A percentile compares a stretch with the other conserved stretches of the same genome.
Conservation (phyloP, 2,329 filamentous ascomycete species). For the Daldinia sp. region DNA sequence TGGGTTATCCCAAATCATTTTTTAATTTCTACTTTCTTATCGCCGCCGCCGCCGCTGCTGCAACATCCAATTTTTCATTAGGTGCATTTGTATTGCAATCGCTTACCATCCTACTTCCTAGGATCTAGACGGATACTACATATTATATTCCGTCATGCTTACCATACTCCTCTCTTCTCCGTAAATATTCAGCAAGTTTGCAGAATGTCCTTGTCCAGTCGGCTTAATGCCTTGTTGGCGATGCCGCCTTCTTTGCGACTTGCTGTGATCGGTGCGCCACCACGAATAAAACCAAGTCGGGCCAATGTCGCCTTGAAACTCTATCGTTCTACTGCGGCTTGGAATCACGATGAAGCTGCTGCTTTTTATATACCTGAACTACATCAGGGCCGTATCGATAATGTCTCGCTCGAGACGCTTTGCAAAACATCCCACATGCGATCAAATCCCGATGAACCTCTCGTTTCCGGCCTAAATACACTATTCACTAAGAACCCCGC, state of each 20-base stretch:
- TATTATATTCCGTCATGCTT: not conserved
- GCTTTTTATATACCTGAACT: slow-evolving; percentile 44
- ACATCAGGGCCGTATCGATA: slow-evolving; percentile 32
- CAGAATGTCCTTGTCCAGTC: slow-evolving; percentile 32
- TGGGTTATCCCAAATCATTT: not conserved
- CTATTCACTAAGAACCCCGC: slow-evolving; percentile 43
- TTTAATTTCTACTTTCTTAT: not conserved
- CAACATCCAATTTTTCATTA: not conserved
- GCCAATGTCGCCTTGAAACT: slow-evolving; percentile 1
- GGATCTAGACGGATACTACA: not conserved
- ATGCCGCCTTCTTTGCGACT: slow-evolving; percentile 43
- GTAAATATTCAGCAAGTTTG: not conserved
- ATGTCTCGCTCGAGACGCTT: slow-evolving; percentile 46
- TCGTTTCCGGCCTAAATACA: slow-evolving; percentile 38
- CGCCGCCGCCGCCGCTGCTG: not conserved
- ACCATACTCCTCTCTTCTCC: not conserved
- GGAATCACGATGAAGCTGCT: slow-evolving; percentile 39
- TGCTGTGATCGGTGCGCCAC: slow-evolving; percentile 31
- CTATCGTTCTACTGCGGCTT: slow-evolving; percentile 1
- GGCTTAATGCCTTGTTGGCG: slow-evolving; percentile 40
- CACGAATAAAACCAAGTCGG: slow-evolving; percentile 18
- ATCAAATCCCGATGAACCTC: slow-evolving; percentile 33
- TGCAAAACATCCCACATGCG: slow-evolving; percentile 43
- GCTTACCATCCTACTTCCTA: not conserved
- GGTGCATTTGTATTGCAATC: not conserved